Base-by-base conservation (phyloP, 805 yeast genomes). In the Metschnikowia borealis region DNA sequence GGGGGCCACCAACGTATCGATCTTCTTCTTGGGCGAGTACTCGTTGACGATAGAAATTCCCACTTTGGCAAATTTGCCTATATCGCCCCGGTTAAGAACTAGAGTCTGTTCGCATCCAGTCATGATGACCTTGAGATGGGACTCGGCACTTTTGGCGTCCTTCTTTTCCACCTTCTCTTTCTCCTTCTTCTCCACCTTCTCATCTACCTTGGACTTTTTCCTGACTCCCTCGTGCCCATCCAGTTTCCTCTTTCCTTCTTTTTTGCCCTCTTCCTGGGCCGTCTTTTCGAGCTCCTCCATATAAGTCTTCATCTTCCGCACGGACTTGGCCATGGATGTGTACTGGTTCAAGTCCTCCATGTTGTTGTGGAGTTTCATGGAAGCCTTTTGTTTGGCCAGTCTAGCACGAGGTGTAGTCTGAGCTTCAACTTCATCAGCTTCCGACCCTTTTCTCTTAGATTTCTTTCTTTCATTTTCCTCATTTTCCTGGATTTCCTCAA, bases 1-100 rank as follows among this genome's bases (percentile, higher is more conserved):
- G 1, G 97, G 96, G 0, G 97, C 91, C 10, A 91, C 80, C 10
- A 87, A 67, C 0, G 80, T 66, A 58, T 81, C 79, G 47, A 63
- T 59, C 8, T 46, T 46, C 40, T 75, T 65, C 43, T 72, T 74
- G 6, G 78, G 53, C 26, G 36, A 38, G 7, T 72, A 72, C 3
- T 77, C 80, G 13, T 74, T 67, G 15, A 71, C 64, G 2, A 87
- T 67, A 23, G 68, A 67, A 31, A 91, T 78, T 0, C 96, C 96
- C 10, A 82, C 59, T n/a, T 66, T 66, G 15, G 67, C 61, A 35
- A 87, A 61, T 1, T 72, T 64, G 17, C 64, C 60, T 15, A 67
- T 48, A 52, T 83, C 88, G 2, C 70, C 53, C 43, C 71, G 70
- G 10, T 68, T 63, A 21, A 83, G 61, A 11, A 56, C 54, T 8